Evolutionary conservation across 129 eudicot genomes (phyloP).

Genomic region (Lactuca saligna): DNA sequence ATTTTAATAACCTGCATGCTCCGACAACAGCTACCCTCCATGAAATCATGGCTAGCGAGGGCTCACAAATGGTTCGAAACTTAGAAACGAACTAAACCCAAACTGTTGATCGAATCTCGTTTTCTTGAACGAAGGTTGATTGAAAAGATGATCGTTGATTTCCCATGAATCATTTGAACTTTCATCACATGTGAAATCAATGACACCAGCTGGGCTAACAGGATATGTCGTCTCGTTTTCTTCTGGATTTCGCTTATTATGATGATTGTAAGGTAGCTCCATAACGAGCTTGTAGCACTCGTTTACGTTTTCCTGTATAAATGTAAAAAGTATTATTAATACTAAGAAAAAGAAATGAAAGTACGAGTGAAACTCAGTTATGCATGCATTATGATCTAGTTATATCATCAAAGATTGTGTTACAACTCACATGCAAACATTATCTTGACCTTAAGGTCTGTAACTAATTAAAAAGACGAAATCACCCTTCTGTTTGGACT

Average conservation of each 20-base stretch:
- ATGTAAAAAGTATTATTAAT: neutral
- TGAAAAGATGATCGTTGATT: neutral
- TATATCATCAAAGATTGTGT: conserved; percentile 2
- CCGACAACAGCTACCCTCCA: neutral
- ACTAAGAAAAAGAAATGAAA: neutral
- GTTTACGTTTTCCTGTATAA: conserved; percentile 45
- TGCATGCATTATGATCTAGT: neutral
- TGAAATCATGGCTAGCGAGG: conserved; percentile 17
- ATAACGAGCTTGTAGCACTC: conserved; percentile 52
- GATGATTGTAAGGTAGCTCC: conserved; percentile 19
- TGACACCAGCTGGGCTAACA: conserved; percentile 56
- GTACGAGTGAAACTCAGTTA: neutral
- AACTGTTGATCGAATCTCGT: conserved; percentile 22
- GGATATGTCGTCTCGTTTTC: conserved; percentile 20
- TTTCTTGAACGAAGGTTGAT: conserved; percentile 28
- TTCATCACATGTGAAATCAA: conserved; percentile 50
- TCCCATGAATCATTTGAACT: conserved; percentile 41
- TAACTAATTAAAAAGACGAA: conserved; percentile 17
- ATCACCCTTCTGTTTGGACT: conserved; percentile 15
- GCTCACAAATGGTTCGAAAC: conserved; percentile 10
- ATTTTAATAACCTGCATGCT: neutral
- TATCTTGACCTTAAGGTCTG: conserved; percentile 22
- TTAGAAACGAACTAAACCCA: conserved; percentile 32
- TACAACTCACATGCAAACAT: conserved; percentile 13
- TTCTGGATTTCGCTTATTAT: conserved; percentile 38